A percentile compares a stretch with the other conserved stretches of the same genome.
These are phyloP conservation scores for Aspergillus sp. DNA, from an alignment of 2,329 filamentous ascomycete species.

Conservation along the genomic window DNA sequence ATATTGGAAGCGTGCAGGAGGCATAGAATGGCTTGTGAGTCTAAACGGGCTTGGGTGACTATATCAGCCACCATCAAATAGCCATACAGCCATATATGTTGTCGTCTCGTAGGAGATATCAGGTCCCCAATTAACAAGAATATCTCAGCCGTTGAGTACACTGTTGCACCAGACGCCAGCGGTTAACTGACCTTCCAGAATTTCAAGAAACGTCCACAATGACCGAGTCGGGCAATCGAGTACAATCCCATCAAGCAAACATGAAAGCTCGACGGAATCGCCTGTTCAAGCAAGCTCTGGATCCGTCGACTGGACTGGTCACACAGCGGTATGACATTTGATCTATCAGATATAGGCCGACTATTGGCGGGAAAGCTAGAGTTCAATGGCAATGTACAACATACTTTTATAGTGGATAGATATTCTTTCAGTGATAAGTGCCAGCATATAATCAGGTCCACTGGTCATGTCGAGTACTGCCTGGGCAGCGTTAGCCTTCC, in stretches of 20 bases:
- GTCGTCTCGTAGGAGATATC: too few species aligned
- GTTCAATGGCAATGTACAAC: not conserved
- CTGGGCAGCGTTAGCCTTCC: too few species aligned
- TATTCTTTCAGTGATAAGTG: too few species aligned
- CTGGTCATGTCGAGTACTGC: too few species aligned
- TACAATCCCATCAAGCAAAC: too few species aligned
- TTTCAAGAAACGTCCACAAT: too few species aligned
- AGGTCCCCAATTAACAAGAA: not conserved
- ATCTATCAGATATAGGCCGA: slow-evolving; percentile 6
- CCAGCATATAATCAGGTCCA: too few species aligned
- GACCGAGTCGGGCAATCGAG: too few species aligned
- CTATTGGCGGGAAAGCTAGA: not conserved
- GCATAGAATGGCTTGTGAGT: not conserved
- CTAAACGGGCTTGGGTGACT: not conserved
- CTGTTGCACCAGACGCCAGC: not conserved
- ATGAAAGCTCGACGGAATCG: too few species aligned
- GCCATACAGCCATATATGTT: too few species aligned
- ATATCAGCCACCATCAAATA: not conserved
- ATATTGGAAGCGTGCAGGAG: not conserved
- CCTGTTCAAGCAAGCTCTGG: not conserved
- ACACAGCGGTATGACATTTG: not conserved
- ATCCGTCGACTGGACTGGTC: not conserved
- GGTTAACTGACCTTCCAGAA: too few species aligned
- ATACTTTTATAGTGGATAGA: not conserved
- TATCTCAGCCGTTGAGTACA: not conserved